These are phyloP conservation scores for Acer yangbiense DNA, from an alignment of 345 rosid genomes.

Conservation along the genomic window DNA sequence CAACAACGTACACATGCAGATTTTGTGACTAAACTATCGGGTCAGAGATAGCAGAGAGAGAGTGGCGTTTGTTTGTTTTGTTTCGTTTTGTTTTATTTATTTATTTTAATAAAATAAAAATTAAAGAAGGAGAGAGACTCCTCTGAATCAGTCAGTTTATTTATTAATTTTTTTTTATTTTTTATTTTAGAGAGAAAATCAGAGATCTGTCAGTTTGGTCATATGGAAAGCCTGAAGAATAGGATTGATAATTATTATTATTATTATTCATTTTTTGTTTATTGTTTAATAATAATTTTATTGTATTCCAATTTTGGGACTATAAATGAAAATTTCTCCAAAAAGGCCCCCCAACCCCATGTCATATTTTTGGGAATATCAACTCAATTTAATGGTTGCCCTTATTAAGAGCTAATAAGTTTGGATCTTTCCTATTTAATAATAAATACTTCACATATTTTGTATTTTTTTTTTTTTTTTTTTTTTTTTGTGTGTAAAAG, in stretches of 20 bases:
- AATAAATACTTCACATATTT: no score
- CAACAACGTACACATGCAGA: constrained; percentile 87
- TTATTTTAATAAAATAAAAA: constrained; percentile 17
- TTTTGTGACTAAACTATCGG: constrained; percentile 84
- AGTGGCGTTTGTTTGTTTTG: background rate
- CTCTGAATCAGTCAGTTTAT: constrained; percentile 49
- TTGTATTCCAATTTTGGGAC: background rate
- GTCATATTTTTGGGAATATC: constrained; percentile 10
- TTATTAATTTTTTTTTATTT: constrained; percentile 9
- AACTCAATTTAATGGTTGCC: background rate
- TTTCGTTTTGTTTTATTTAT: constrained; percentile 17
- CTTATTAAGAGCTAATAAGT: no score
- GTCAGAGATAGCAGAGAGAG: constrained; percentile 59
- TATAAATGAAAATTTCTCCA: background rate
- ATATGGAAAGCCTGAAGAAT: constrained; percentile 66
- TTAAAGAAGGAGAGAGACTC: constrained; percentile 15
- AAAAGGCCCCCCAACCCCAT: no score
- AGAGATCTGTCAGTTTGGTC: constrained; percentile 50
- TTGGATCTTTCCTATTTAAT: no score
- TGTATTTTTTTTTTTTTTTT: no score
- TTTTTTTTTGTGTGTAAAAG: background rate
- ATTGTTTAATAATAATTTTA: background rate
- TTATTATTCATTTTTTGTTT: background rate
- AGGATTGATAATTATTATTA: constrained; percentile 25
- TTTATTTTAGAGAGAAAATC: constrained; percentile 15